Percentiles rank a stretch among this genome's conserved stretches.
Conservation (phyloP, 2,329 filamentous ascomycete species). For the Periconia digitata region DNA sequence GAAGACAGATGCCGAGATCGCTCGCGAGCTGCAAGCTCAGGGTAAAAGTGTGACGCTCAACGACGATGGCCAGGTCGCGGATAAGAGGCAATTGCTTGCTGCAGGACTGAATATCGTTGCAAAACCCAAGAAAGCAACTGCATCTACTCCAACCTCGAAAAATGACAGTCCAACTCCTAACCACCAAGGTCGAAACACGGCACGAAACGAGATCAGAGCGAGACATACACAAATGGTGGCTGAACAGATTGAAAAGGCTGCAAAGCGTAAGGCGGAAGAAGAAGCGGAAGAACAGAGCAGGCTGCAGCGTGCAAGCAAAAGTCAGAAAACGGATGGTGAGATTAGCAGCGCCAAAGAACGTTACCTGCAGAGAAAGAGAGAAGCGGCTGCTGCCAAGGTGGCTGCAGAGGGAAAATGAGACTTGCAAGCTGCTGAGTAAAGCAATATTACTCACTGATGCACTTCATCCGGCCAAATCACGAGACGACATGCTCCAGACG, state of each 20-base stretch:
- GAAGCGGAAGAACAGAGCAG: slow-evolving; percentile 67
- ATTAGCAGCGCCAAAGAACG: slow-evolving; percentile 78
- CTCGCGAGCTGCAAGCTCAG: slow-evolving; percentile 66
- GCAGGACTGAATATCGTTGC: slow-evolving; percentile 74
- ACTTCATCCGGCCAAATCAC: too few species aligned
- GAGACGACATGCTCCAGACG: too few species aligned
- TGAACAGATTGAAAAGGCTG: slow-evolving; percentile 71
- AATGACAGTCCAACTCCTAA: slow-evolving; percentile 16
- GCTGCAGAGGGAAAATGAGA: slow-evolving; percentile 30
- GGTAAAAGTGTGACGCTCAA: slow-evolving; percentile 69
- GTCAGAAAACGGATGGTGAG: slow-evolving; percentile 74
- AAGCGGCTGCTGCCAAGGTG: slow-evolving; percentile 73
- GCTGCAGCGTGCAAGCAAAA: slow-evolving; percentile 69
- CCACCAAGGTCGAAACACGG: slow-evolving; percentile 43
- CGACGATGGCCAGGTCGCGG: slow-evolving; percentile 80
- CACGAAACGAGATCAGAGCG: slow-evolving; percentile 69
- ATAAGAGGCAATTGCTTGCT: slow-evolving; percentile 77
- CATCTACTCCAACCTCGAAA: slow-evolving; percentile 18
- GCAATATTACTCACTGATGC: too few species aligned
- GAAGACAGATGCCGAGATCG: slow-evolving; percentile 65
- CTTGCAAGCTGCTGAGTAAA: too few species aligned
- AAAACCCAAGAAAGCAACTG: slow-evolving; percentile 57
- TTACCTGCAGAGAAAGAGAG: slow-evolving; percentile 75
- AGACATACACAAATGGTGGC: slow-evolving; percentile 79
- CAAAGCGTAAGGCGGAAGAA: slow-evolving; percentile 70